Percentiles rank a stretch among this genome's conserved stretches.
Conservation (phyloP, 148 eudicot species). For the Arctostaphylos glauca region DNA sequence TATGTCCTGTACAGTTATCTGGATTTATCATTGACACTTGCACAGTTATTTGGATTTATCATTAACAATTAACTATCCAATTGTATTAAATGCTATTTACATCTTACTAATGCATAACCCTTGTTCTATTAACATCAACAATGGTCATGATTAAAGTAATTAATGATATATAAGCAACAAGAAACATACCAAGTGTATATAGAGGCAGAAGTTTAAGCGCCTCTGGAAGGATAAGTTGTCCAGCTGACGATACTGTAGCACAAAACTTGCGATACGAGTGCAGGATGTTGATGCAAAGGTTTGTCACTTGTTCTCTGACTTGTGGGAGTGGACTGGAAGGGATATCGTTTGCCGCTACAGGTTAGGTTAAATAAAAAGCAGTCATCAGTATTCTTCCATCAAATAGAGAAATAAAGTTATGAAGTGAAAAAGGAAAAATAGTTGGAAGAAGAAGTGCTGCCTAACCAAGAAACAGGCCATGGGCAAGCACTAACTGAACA, state of each 20-base stretch:
- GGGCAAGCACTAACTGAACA: not conserved
- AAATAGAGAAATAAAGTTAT: not conserved
- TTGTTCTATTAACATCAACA: not conserved
- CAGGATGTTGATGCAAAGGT: slow-evolving; percentile 73
- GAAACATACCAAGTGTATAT: slow-evolving; percentile 76
- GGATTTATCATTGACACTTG: not conserved
- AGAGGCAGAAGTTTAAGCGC: slow-evolving; percentile 92
- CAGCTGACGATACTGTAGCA: slow-evolving; percentile 81
- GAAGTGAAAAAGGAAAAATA: not conserved
- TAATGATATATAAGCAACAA: not conserved
- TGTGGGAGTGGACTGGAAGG: slow-evolving; percentile 68
- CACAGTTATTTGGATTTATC: not conserved
- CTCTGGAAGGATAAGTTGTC: slow-evolving; percentile 98
- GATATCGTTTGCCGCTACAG: slow-evolving; percentile 70
- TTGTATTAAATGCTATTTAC: not conserved
- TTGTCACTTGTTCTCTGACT: slow-evolving; percentile 81
- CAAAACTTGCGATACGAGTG: slow-evolving; percentile 91
- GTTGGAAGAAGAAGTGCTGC: not conserved
- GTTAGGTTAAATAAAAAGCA: slow-evolving; percentile 20
- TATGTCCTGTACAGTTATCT: not conserved
- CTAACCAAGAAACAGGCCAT: not conserved
- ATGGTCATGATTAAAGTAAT: not conserved
- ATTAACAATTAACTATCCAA: not conserved
- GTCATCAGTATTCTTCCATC: slow-evolving; percentile 17
- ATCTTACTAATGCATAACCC: not conserved